These are phyloP conservation scores for Penicillium cataractarum DNA, from an alignment of 495 filamentous ascomycete genomes.

Conservation along the genomic window DNA sequence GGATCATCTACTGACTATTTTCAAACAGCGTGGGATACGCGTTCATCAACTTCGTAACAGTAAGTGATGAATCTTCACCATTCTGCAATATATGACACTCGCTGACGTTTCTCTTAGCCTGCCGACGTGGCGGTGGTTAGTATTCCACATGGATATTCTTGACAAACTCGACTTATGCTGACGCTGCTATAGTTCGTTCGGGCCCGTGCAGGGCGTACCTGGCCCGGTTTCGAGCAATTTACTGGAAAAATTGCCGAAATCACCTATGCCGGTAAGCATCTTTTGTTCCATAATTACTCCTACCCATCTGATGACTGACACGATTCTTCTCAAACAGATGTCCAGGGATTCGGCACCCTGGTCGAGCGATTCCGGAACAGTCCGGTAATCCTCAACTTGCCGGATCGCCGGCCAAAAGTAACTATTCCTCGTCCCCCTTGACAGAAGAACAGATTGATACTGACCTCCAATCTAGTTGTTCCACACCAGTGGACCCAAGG, in stretches of 20 bases:
- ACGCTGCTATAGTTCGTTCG: conserved; percentile 68
- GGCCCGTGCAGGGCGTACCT: conserved; percentile 69
- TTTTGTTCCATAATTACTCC: conserved; percentile 3
- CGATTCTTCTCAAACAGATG: conserved; percentile 55
- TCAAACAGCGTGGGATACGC: conserved; percentile 86
- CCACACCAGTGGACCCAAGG: conserved; percentile 31
- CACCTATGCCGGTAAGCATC: conserved; percentile 84
- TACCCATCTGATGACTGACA: conserved; percentile 17
- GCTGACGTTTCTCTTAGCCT: conserved; percentile 51
- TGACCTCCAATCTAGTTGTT: conserved; percentile 44
- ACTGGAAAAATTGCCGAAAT: conserved; percentile 82
- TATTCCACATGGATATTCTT: neutral
- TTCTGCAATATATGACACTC: neutral
- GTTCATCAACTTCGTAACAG: conserved; percentile 92
- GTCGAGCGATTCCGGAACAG: conserved; percentile 96
- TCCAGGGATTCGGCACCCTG: conserved; percentile 88
- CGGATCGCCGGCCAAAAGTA: conserved; percentile 84
- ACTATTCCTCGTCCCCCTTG: conserved; percentile 1
- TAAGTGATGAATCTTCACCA: conserved; percentile 44
- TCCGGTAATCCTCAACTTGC: conserved; percentile 85
- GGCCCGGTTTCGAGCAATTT: conserved; percentile 76
- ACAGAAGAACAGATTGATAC: neutral
- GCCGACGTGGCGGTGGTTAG: conserved; percentile 73
- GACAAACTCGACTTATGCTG: conserved; percentile 10
- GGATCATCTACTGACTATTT: conserved; percentile 26